Evolutionary conservation across 805 yeast genomes (phyloP), one percentile per base, ranked within the genome.

Genomic region (Jamesozyma gamospora): DNA sequence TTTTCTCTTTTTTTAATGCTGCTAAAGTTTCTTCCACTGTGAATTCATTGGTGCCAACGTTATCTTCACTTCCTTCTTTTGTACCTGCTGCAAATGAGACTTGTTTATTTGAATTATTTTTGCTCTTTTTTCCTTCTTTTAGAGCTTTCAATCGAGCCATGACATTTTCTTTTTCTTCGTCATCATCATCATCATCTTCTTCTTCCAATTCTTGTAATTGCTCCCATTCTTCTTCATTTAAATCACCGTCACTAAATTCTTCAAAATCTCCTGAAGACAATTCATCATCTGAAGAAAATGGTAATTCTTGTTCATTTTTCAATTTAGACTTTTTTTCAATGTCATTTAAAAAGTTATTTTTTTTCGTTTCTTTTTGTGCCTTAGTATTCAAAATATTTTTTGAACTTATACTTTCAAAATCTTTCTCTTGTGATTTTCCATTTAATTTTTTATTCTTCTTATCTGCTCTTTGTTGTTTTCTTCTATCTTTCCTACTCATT

Each of bases 211-310:
- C 63, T 17, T 51, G 43, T 7, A 55, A 41, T 31, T 56, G 62
- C 31, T 50, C 47, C 48, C 55, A 50, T 39, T 63, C 64, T 35
- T 58, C 66, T 36, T 58, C 62, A 37, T 61, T 61, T 21, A 55
- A 47, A 30, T 62, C 67, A 14, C 60, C 61, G 32, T 64, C 72
- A 34, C 63, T 63, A 35, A 62, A 65, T 3, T 62, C 67, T 38
- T 67, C 74, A 32, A 67, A 70, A 38, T 69, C 69, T 3, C 63
- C 69, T 9, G 65, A 64, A 15, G 65, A 60, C 32, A 64, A 49
- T 31, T 66, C 71, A 43, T 66, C 71, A 49, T 65, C 70, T 7
- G 65, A 57, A 3, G 69, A 64, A 46, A 62, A 64, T 25, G 66
- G 64, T 17, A 58, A 53, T 24, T 56, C 52, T 17, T 48, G 50